Evolutionary conservation across 139 green algal species (phyloP).

Genomic region (Asterochloris erici): DNA sequence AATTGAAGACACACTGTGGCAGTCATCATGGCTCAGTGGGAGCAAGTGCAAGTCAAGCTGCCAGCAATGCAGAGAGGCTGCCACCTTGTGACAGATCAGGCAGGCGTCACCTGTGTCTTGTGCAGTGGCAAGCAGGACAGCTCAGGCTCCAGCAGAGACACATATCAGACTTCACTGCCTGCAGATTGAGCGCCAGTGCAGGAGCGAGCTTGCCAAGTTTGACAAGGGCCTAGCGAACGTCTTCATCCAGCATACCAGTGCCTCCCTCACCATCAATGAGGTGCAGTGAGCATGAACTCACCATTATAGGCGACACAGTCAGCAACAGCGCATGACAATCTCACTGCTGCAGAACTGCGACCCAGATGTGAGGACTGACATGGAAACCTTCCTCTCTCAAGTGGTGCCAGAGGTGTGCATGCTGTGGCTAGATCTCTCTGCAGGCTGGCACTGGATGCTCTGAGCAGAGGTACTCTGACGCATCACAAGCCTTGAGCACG

Average conservation of each 20-base stretch:
- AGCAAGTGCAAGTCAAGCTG: conserved; percentile 40
- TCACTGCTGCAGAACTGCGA: conserved; percentile 49
- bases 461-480: too few species aligned
- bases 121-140: background rate
- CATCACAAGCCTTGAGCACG: too few species aligned
- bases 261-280: conserved; percentile 69
- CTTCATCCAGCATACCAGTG: conserved; percentile 65
- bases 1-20: background rate
- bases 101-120: background rate
- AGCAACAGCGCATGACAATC: background rate
- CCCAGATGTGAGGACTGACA: conserved; percentile 59
- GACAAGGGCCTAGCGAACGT: conserved; percentile 44
- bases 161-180: background rate
- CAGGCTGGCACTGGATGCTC: background rate
- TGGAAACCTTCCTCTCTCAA: conserved; percentile 64
- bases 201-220: conserved; percentile 20
- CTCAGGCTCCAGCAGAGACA: background rate
- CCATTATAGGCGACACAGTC: background rate
- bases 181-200: conserved; percentile 43
- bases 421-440: background rate
- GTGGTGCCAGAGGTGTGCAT: conserved; percentile 55
- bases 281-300: conserved; percentile 6
- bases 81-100: conserved; percentile 47
- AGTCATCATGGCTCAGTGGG: conserved; percentile 18
- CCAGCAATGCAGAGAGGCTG: conserved; percentile 35